phyloP scores from a whole-genome alignment of 441 rosid genomes.

The Metrosideros polymorpha region DNA sequence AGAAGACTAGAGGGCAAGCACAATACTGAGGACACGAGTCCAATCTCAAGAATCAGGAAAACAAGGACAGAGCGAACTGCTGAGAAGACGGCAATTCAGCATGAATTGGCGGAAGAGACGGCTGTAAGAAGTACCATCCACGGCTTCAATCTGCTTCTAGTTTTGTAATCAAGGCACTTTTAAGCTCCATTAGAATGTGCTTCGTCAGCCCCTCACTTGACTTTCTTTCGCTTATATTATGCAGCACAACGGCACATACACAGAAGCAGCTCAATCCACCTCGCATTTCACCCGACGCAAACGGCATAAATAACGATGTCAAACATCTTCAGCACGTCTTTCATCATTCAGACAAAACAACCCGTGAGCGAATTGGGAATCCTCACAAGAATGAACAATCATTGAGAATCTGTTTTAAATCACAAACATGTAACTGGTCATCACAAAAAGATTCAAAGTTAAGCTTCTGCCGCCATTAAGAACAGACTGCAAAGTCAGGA shows the following conservation, averaged over 20 bases:
- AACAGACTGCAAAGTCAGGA: not conserved
- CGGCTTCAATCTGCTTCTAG: not conserved
- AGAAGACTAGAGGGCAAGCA: not conserved
- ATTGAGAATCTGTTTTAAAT: not conserved
- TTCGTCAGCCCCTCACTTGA: not conserved
- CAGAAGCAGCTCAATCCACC: not conserved
- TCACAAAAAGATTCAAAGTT: not conserved
- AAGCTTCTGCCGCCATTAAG: not conserved
- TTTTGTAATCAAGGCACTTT: not conserved
- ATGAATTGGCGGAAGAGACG: not conserved
- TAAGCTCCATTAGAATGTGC: not conserved
- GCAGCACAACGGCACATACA: not conserved
- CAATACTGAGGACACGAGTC: not conserved
- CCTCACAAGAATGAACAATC: not conserved
- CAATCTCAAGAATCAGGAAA: not conserved
- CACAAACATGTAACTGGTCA: not conserved
- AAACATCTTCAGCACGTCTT: not conserved
- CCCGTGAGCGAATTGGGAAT: not conserved
- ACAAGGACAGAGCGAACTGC: not conserved
- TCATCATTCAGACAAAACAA: not conserved
- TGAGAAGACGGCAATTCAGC: not conserved
- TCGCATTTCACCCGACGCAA: not conserved
- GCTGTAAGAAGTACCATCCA: not conserved
- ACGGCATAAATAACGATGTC: not conserved
- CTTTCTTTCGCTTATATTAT: not conserved